Evolutionary conservation across 2,329 filamentous ascomycete species (phyloP), one percentile per base, ranked within the genome.

Genomic region (Drechslerella dactyloides): DNA sequence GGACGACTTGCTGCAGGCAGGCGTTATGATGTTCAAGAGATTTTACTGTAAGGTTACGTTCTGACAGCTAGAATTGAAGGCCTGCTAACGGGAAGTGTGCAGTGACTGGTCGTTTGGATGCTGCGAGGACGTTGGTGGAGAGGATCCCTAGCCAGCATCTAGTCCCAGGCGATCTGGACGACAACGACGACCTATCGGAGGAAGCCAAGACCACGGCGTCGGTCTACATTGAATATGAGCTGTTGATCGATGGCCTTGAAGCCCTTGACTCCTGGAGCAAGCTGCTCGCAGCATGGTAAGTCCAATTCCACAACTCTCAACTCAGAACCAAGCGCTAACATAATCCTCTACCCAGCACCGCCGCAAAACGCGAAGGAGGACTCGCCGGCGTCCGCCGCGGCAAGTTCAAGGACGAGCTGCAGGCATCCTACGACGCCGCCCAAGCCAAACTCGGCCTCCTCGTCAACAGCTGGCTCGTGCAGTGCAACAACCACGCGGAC

Each of bases 1-100:
- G 88, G 82, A 84, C 15, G 83, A 88, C 66, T 87, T 90, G 21
- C 90, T 93, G 76, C 80, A 82, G 17, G 83, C 87, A 63, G 87
- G 91, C 46, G 85, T 86, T 30, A 84, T 87, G 75, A 85, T 93
- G n/a, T 91, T 96, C 81, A 90, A 90, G 77, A 87, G 88, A 72
- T 92, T 97, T 77, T 84, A 96, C 52, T 85, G 91, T 96, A 85
- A 83, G 91, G 85, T 57, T 54, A 13, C 21, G 23, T 46, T 17
- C 10, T 53, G 52, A 23, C 33, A 17, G 15, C 23, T 37, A 23
- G 33, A 17, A 10, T 2, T 37, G 37, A 1, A 51, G n/a, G 19
- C 17, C 19, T 11, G n/a, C 35, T 50, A 56, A 46, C 44, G 15
- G 17, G 76, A 78, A 70, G 24, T 74, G 75, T 66, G 64, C 76